These are phyloP conservation scores for Melampsora americana DNA, from an alignment of 1,284 basidiomycete genomes.

Conservation along the genomic window DNA sequence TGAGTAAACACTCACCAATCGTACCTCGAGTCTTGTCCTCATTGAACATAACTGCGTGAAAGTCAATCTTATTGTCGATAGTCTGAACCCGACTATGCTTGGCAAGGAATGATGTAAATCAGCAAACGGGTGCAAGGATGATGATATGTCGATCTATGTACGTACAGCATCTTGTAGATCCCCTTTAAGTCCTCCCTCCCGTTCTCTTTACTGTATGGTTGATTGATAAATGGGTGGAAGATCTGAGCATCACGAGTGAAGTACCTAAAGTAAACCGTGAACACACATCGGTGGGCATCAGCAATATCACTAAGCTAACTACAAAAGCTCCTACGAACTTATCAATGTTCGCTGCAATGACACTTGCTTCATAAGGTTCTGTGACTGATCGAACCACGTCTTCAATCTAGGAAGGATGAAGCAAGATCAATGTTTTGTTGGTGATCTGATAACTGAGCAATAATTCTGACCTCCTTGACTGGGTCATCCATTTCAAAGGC, in stretches of 20 bases:
- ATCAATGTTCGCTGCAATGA: slow-evolving; percentile 15
- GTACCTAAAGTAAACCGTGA: slow-evolving; percentile 24
- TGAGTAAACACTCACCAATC: neutral
- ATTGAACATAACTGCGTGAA: slow-evolving; percentile 31
- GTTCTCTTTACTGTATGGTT: slow-evolving; percentile 18
- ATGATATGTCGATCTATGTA: no score
- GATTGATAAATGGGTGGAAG: slow-evolving; percentile 26
- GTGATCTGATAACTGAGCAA: neutral
- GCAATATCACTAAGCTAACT: no score
- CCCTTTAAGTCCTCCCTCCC: slow-evolving; percentile 34
- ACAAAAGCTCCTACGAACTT: neutral
- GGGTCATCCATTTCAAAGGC: slow-evolving; percentile 16
- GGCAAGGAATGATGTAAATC: neutral
- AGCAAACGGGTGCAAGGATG: neutral
- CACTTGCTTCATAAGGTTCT: slow-evolving; percentile 12
- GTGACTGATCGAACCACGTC: slow-evolving; percentile 27
- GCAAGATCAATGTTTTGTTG: no score
- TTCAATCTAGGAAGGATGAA: neutral
- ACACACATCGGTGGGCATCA: neutral
- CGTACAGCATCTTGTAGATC: slow-evolving; percentile 9
- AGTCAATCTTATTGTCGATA: slow-evolving; percentile 10
- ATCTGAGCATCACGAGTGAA: slow-evolving; percentile 27
- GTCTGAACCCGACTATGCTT: slow-evolving; percentile 7
- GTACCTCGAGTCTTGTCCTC: slow-evolving; percentile 27
- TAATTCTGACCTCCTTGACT: slow-evolving; percentile 26